Percentiles rank a stretch among this genome's conserved stretches.
Evolutionary conservation across 768 basidiomycete species (phyloP).

Genomic region (Pisolithus marmoratus): DNA sequence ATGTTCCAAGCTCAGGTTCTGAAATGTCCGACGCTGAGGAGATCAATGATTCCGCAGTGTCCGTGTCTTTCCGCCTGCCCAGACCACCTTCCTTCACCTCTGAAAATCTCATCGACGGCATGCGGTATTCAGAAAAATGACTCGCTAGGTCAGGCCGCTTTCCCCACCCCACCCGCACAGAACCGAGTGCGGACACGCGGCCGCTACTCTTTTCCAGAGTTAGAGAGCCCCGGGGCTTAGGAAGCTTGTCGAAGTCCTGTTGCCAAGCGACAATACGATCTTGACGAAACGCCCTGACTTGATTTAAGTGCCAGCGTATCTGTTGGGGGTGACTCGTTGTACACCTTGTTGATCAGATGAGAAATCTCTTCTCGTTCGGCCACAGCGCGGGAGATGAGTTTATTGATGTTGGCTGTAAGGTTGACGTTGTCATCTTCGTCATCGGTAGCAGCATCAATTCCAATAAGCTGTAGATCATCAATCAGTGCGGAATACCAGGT

Average conservation of each 20-base stretch:
- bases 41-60: slow-evolving; percentile 49
- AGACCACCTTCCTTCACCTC: slow-evolving; percentile 62
- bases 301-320: slow-evolving; percentile 87
- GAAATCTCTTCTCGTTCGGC: slow-evolving; percentile 69
- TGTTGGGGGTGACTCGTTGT: slow-evolving; percentile 71
- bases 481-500: slow-evolving; percentile 72
- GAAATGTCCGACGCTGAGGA: slow-evolving; percentile 73
- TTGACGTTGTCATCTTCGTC: slow-evolving; percentile 66
- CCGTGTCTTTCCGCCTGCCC: slow-evolving; percentile 40
- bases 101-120: slow-evolving; percentile 63
- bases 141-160: slow-evolving; percentile 50
- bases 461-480: slow-evolving; percentile 71
- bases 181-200: slow-evolving; percentile 58
- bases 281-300: slow-evolving; percentile 80
- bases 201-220: slow-evolving; percentile 45
- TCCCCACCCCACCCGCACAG: slow-evolving; percentile 71
- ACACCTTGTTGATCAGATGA: slow-evolving; percentile 69
- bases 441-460: slow-evolving; percentile 72
- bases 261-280: slow-evolving; percentile 98
- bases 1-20: slow-evolving; percentile 48
- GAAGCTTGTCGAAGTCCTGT: slow-evolving; percentile 81
- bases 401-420: slow-evolving; percentile 57
- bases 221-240: slow-evolving; percentile 57
- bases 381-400: slow-evolving; percentile 67
- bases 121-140: slow-evolving; percentile 46